phyloP scores from a whole-genome alignment of 108 stramenopile species.

The Skeletonema costatum region DNA sequence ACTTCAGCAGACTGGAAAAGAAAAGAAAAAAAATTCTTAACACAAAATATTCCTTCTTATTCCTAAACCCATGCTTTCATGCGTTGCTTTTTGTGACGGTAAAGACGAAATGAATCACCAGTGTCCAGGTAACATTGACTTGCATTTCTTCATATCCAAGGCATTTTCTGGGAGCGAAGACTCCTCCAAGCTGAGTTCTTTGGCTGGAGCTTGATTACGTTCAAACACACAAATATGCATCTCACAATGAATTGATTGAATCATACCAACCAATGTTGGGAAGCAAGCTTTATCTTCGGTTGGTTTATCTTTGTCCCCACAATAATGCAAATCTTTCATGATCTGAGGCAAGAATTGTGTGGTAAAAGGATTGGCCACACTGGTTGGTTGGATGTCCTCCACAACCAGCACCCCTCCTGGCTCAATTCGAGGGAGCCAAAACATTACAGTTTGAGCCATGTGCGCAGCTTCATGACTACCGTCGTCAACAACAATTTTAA shows the following conservation, averaged over 20 bases:
- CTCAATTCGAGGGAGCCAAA: slow-evolving; percentile 65
- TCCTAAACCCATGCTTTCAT: no score
- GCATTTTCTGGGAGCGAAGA: slow-evolving; percentile 37
- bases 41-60: no score
- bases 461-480: slow-evolving; percentile 53
- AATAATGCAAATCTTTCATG: slow-evolving; percentile 67
- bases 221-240: slow-evolving; percentile 72
- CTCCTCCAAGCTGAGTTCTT: slow-evolving; percentile 29
- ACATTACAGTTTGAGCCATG: slow-evolving; percentile 58
- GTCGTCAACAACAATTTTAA: slow-evolving; percentile 68
- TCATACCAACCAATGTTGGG: slow-evolving; percentile 50
- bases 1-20: no score
- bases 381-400: slow-evolving; percentile 57
- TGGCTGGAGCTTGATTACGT: slow-evolving; percentile 50
- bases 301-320: slow-evolving; percentile 38
- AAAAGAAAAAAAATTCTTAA: no score
- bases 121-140: slow-evolving; percentile 26
- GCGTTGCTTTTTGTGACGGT: no score
- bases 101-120: slow-evolving; percentile 4
- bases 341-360: slow-evolving; percentile 62
- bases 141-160: slow-evolving; percentile 36
- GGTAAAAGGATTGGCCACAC: slow-evolving; percentile 49
- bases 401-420: slow-evolving; percentile 62
- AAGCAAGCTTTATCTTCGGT: slow-evolving; percentile 46
- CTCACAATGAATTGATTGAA: slow-evolving; percentile 61